Evolutionary conservation across 768 basidiomycete species (phyloP).

Genomic region (Suillus placidus): DNA sequence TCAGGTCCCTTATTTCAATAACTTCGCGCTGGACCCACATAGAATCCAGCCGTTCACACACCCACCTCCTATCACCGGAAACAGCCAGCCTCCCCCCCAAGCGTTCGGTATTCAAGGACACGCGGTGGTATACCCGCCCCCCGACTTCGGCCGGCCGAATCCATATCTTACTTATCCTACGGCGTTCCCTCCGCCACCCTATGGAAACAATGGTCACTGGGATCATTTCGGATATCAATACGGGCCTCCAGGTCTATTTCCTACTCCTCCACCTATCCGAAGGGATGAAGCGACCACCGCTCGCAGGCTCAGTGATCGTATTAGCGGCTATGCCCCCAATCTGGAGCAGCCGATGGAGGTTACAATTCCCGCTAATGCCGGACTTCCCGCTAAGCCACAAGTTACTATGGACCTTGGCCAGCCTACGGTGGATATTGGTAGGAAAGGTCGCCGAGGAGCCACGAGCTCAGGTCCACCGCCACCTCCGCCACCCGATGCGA

Average conservation of each 20-base stretch:
- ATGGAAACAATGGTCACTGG: constrained; percentile 46
- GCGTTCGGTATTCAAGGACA: constrained; percentile 78
- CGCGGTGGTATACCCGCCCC: constrained; percentile 49
- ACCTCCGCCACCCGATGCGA: constrained; percentile 84
- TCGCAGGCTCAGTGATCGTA: constrained; percentile 75
- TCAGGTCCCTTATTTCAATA: constrained; percentile 90
- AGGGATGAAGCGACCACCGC: constrained; percentile 61
- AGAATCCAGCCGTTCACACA: constrained; percentile 85
- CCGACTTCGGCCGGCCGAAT: constrained; percentile 44
- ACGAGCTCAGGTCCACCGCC: constrained; percentile 58
- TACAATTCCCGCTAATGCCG: constrained; percentile 63
- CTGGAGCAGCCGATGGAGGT: constrained; percentile 43
- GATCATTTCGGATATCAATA: constrained; percentile 49
- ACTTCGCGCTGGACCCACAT: constrained; percentile 95
- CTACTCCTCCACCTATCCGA: constrained; percentile 44
- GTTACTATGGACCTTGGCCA: constrained; percentile 51
- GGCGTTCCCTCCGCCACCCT: constrained; percentile 39
- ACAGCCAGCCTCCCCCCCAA: constrained; percentile 77
- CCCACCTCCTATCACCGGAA: constrained; percentile 69
- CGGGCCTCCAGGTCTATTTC: constrained; percentile 36
- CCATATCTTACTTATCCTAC: constrained; percentile 41
- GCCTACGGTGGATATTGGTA: constrained; percentile 28
- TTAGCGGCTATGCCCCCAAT: constrained; percentile 72
- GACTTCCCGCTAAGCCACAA: constrained; percentile 79
- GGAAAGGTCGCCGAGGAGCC: constrained; percentile 43